Percentiles rank a stretch among this genome's conserved stretches.
Evolutionary conservation across 139 green algal species (phyloP).

Genomic region (Haematococcus lacustris): DNA sequence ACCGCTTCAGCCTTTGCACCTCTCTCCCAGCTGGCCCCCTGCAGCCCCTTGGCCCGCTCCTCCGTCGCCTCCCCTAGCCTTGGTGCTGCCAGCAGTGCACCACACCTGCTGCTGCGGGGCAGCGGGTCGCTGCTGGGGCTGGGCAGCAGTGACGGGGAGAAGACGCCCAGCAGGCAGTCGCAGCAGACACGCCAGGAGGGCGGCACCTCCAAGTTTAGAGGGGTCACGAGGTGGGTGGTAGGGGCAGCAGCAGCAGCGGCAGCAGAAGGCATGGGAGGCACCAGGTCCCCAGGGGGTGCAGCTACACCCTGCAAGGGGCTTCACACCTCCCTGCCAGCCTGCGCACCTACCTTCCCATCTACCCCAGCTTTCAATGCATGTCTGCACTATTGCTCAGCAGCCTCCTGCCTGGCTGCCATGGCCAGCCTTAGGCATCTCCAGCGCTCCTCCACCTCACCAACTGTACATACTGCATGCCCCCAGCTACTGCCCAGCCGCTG

Average conservation of each 20-base stretch:
- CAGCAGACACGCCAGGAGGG: background rate
- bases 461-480: too few relatives aligned
- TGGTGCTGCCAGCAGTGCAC: too few relatives aligned
- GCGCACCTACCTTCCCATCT: background rate
- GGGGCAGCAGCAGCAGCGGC: background rate
- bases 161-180: constrained; percentile 2
- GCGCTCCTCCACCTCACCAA: too few relatives aligned
- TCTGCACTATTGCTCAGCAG: background rate
- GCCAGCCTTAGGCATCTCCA: background rate
- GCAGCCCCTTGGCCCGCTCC: too few relatives aligned
- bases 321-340: background rate
- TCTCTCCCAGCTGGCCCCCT: too few relatives aligned
- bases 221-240: constrained; percentile 21
- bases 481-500: too few relatives aligned
- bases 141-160: too few relatives aligned
- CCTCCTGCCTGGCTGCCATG: background rate
- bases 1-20: too few relatives aligned
- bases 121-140: too few relatives aligned
- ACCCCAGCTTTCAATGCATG: background rate
- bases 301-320: background rate
- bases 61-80: too few relatives aligned
- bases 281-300: background rate
- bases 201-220: constrained; percentile 13
- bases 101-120: too few relatives aligned
- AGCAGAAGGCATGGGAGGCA: background rate